These are phyloP conservation scores for Colletotrichum sansevieriae DNA, from an alignment of 2,329 filamentous ascomycete species.

Conservation along the genomic window DNA sequence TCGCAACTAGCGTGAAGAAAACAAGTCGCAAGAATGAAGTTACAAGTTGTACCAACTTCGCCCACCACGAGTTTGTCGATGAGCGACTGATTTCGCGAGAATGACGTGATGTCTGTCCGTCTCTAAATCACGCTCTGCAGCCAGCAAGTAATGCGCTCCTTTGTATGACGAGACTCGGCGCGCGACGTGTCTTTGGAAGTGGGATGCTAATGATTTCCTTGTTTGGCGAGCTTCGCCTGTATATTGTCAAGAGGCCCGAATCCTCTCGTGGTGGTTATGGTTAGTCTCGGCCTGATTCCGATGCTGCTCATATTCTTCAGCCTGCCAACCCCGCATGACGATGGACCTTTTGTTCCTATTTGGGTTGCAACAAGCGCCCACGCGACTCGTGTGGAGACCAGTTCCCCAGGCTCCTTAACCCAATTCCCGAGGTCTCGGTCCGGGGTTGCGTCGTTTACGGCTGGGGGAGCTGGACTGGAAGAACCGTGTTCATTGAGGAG, in stretches of 20 bases:
- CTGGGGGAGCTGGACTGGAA: neutral
- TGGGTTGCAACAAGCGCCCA: slow-evolving; percentile 24
- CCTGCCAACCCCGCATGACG: slow-evolving; percentile 28
- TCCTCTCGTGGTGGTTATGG: neutral
- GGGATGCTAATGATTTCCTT: slow-evolving; percentile 23
- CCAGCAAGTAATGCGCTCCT: slow-evolving; percentile 12
- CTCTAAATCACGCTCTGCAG: neutral
- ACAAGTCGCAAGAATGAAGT: neutral
- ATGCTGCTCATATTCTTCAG: slow-evolving; percentile 24
- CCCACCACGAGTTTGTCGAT: neutral
- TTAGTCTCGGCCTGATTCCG: slow-evolving; percentile 29
- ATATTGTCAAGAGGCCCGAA: slow-evolving; percentile 2
- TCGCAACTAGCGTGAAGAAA: neutral
- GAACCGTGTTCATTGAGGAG: neutral
- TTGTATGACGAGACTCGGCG: slow-evolving; percentile 1
- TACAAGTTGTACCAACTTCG: neutral
- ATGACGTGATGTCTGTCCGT: neutral
- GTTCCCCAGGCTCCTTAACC: neutral
- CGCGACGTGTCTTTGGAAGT: neutral
- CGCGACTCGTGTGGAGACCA: slow-evolving; percentile 12
- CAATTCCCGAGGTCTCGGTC: slow-evolving; percentile 5
- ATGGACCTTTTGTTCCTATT: slow-evolving; percentile 1
- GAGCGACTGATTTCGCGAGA: neutral
- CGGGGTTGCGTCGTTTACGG: slow-evolving; percentile 8
- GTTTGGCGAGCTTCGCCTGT: slow-evolving; percentile 9